Evolutionary conservation across 352 stramenopile genomes (phyloP), one percentile per base, ranked within the genome.

Genomic region (Phytophthora ramorum): DNA sequence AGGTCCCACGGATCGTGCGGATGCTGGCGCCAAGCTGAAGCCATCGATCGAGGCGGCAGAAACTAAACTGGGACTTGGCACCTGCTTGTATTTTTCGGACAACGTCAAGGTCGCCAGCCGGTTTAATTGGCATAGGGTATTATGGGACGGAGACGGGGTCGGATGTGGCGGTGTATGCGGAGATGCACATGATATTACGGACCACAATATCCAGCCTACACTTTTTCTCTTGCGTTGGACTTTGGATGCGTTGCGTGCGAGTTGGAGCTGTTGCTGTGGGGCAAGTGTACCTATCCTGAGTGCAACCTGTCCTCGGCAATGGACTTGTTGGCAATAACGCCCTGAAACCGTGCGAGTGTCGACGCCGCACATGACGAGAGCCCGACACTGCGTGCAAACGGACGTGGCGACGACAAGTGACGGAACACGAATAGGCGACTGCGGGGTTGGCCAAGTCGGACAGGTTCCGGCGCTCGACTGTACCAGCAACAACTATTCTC

Each of bases 151-250:
- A 65, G 10, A 34, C 20, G 20, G 4, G 1, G 5, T 22, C 0
- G 48, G 24, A 28, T 2, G 24, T 28, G 24, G 24, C 2, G 24
- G 3, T 28, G 24, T 28, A 50, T 13, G 22, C 3, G 17, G 20
- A 1, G 28, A 0, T 40, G 60, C 60, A 63, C 26, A 38, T 13
- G 38, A 2, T 41, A 57, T 68, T 68, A 45, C 8, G 59, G 43
- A 51, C 26, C 41, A 30, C 24, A 68, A 56, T 51, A 68, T 68
- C 60, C 60, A 66, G 47, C 35, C 50, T 66, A 60, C 58, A 66
- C 34, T 67, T 60, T 54, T 68, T 51, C 24, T n/a, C 50, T 4
- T 46, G 13, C 41, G 44, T 57, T 47, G 51, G 51, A 63, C 51
- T 62, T 47, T 50, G 37, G 43, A 49, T 67, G 32, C 30, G 24